Evolutionary conservation across 805 yeast genomes (phyloP).

Genomic region (Citeromyces matritensis): DNA sequence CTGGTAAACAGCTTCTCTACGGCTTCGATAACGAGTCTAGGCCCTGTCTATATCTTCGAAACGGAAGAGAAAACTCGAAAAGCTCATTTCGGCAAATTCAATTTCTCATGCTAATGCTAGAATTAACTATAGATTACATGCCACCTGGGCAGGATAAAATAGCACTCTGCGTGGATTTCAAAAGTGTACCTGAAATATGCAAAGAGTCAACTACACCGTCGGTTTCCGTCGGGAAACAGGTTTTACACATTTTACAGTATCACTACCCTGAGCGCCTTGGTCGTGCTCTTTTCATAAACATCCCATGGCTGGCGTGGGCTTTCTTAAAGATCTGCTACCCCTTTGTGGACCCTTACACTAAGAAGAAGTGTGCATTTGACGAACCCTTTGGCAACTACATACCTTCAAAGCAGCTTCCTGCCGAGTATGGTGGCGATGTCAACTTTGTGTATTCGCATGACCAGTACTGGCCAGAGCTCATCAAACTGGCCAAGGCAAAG

Average conservation of each 20-base stretch:
- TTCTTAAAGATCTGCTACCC: conserved; percentile 78
- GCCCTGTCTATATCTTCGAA: conserved; percentile 73
- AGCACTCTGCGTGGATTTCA: conserved; percentile 75
- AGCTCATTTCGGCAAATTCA: conserved; percentile 73
- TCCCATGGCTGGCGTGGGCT: conserved; percentile 85
- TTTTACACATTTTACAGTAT: conserved; percentile 70
- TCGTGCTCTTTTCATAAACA: conserved; percentile 67
- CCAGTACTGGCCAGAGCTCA: conserved; percentile 58
- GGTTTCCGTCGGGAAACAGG: conserved; percentile 66
- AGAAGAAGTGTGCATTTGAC: conserved; percentile 74
- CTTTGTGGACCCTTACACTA: conserved; percentile 78
- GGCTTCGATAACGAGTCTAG: conserved; percentile 75
- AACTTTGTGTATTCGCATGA: conserved; percentile 65
- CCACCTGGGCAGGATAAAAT: conserved; percentile 81
- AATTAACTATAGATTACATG: conserved; percentile 76
- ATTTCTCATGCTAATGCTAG: conserved; percentile 77
- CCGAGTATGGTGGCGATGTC: conserved; percentile 60
- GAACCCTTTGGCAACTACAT: conserved; percentile 70
- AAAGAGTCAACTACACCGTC: conserved; percentile 53
- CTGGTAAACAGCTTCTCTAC: conserved; percentile 73
- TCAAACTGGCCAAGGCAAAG: conserved; percentile 36
- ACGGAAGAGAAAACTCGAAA: conserved; percentile 83
- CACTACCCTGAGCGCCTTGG: conserved; percentile 91
- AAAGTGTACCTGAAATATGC: conserved; percentile 36
- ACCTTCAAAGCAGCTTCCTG: conserved; percentile 57